A percentile compares a stretch with the other conserved stretches of the same genome.
Conservation (phyloP, 1,139 yeast genomes). For the Saccharomyces hybrid region DNA sequence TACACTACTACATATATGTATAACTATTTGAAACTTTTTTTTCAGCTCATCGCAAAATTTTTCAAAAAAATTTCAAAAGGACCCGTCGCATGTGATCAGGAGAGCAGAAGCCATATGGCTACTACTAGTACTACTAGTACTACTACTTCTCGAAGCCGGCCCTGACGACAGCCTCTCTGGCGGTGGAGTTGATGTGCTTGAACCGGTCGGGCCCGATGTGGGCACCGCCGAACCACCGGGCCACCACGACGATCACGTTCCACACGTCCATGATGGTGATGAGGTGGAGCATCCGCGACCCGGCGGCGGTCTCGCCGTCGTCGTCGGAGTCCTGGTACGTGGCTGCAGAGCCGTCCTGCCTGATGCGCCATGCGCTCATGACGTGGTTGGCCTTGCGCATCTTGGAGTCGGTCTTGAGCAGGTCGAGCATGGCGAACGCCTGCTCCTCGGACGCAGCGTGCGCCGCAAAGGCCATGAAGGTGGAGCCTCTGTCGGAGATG, state of each 20-base stretch:
- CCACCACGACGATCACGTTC: conserved; percentile 76
- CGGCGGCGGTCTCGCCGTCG: conserved; percentile 97
- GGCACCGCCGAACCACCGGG: conserved; percentile 91
- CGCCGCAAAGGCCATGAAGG: conserved; percentile 72
- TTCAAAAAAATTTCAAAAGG: conserved; percentile 11
- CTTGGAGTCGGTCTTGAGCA: conserved; percentile 55
- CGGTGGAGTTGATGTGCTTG: conserved; percentile 84
- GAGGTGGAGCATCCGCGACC: conserved; percentile 75
- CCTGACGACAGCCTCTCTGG: conserved; percentile 70
- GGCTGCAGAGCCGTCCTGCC: conserved; percentile 34
- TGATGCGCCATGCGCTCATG: conserved; percentile 81
- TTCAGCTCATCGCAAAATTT: conserved; percentile 23
- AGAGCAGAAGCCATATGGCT: too few relatives aligned
- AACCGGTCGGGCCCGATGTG: conserved; percentile 91
- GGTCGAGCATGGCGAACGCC: conserved; percentile 46
- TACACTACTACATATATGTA: not conserved
- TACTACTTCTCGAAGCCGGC: conserved; percentile 42
- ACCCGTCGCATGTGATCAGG: not conserved
- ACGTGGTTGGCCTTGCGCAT: conserved; percentile 67
- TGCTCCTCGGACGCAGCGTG: conserved; percentile 56
- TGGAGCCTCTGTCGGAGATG: conserved; percentile 73
- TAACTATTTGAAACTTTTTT: conserved; percentile 6
- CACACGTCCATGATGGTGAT: conserved; percentile 74
- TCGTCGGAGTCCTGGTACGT: conserved; percentile 80
- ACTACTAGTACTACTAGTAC: too few relatives aligned